Base-by-base conservation (phyloP, 345 rosid genomes). In the Ricinus communis region DNA sequence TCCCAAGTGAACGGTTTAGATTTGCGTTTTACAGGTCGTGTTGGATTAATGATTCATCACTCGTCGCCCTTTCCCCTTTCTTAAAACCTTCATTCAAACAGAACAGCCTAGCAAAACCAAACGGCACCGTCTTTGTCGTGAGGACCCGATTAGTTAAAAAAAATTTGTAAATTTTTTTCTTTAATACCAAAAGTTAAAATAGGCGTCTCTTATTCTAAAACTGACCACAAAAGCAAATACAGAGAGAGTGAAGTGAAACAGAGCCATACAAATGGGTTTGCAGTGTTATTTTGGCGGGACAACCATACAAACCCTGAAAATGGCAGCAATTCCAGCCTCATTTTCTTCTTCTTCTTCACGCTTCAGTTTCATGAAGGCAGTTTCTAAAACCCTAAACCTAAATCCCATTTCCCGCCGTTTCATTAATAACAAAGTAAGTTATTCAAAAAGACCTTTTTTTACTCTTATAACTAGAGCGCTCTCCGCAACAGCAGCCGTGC, bases 401-500 rank as follows among this genome's bases (percentile, higher is more conserved):
- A 19, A 50, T 67, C 73, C 56, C 28, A 22, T 82, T 76, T 74
- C 85, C 66, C 76, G 80, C 79, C 88, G 22, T 24, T 45, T 5
- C 31, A 0, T 16, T 8, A 58, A 66, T 63, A 54, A 46, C 5
- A 51, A 60, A 14, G 12, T 1, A 18, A 19, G 10, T n/a, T 46
- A 14, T 54, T 22, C 27, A n/a, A 65, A 4, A 15, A 51, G 49
- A 28, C 80, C 74, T 40, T 58, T 78, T 12, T 59, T 64, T 65
- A 36, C 74, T 56, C 78, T 79, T 28, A 64, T 86, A 3, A 33
- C 80, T 49, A 77, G 84, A 66, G 86, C 87, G 50, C 77, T 86
- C 74, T 86, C 92, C 22, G 80, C 85, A 50, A 52, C 82, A 28
- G 77, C 92, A 24, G 76, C 92, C 62, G 73, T 82, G 9, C 83